Conservation (phyloP, 148 eudicot genomes). For the Rhododendron williamsianum region DNA sequence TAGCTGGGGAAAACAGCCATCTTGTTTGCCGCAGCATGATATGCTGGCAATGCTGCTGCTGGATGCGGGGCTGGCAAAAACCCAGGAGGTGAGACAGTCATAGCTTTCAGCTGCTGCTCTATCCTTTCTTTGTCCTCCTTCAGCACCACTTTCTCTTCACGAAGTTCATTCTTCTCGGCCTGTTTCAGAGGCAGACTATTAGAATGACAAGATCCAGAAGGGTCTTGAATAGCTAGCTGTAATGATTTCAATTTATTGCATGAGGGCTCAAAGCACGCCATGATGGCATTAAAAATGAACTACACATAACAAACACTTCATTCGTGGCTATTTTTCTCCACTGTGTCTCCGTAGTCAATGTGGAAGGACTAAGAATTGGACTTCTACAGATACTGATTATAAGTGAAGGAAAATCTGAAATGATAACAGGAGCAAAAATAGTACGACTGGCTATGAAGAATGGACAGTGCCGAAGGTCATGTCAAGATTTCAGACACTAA, state of each 20-base stretch:
- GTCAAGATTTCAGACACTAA: background rate
- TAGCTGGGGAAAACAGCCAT: constrained; percentile 70
- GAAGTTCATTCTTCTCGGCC: constrained; percentile 95
- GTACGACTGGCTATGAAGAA: background rate
- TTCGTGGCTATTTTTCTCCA: background rate
- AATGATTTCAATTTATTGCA: background rate
- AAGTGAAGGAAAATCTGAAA: background rate
- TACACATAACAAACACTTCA: too few species aligned
- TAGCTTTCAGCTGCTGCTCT: constrained; percentile 61
- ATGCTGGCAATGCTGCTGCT: constrained; percentile 25
- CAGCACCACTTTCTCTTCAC: constrained; percentile 69
- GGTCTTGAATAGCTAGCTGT: background rate
- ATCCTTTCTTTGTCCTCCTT: constrained; percentile 72
- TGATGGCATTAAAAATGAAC: background rate
- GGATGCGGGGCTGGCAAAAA: constrained; percentile 40
- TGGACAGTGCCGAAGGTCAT: background rate
- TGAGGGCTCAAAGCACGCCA: background rate
- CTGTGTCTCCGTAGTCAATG: background rate
- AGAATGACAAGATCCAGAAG: background rate
- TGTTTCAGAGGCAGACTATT: constrained; percentile 17
- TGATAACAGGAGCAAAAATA: background rate
- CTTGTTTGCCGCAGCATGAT: constrained; percentile 56
- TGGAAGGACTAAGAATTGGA: background rate
- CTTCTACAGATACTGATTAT: background rate
- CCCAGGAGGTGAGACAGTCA: constrained; percentile 36